These are phyloP conservation scores for Beauveria brongniartii DNA, from an alignment of 2,329 filamentous ascomycete species.

Conservation along the genomic window DNA sequence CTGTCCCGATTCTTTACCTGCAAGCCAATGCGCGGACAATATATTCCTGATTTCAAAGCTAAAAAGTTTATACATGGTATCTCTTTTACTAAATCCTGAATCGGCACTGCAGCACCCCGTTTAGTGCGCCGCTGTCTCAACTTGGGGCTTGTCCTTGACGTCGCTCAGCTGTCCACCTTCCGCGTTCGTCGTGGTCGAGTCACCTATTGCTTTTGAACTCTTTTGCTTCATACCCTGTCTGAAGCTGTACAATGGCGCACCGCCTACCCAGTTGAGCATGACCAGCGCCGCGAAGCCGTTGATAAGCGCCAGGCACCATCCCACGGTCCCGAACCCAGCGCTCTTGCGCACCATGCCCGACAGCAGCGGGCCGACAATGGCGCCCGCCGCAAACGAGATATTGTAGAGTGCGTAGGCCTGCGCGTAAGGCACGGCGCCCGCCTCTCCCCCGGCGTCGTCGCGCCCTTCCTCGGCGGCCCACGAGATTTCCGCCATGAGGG, in stretches of 20 bases:
- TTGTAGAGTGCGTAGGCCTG: slow-evolving; percentile 29
- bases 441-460: not conserved
- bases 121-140: not conserved
- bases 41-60: not conserved
- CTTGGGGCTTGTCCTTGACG: not conserved
- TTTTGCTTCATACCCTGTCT: not conserved
- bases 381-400: slow-evolving; percentile 26
- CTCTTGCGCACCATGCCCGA: slow-evolving; percentile 26
- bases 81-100: not conserved
- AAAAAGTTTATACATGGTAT: not conserved
- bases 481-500: slow-evolving; percentile 29
- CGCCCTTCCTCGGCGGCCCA: slow-evolving; percentile 19
- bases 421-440: slow-evolving; percentile 23
- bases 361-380: slow-evolving; percentile 25
- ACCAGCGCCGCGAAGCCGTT: slow-evolving; percentile 21
- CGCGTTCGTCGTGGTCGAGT: not conserved
- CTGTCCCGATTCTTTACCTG: no score
- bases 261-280: slow-evolving; percentile 23
- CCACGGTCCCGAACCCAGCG: slow-evolving; percentile 25
- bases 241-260: slow-evolving; percentile 9
- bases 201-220: not conserved
- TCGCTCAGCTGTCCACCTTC: not conserved
- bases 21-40: not conserved
- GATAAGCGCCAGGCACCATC: slow-evolving; percentile 24
- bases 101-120: not conserved